Conservation (phyloP, 177 flowering plant genomes). For the Vitis hybrid region DNA sequence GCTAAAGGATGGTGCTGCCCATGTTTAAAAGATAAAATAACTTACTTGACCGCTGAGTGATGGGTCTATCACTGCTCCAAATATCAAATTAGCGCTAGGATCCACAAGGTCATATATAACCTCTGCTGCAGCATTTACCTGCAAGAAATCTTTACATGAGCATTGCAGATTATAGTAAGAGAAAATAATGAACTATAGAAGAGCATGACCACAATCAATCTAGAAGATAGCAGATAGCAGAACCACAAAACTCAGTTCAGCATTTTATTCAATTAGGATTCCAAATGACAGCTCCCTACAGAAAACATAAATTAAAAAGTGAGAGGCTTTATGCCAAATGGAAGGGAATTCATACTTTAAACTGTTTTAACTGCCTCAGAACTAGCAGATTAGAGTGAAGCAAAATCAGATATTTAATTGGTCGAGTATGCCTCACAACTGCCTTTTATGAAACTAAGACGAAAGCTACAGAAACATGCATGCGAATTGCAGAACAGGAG, state of each 20-base stretch:
- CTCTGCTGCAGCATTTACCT: constrained; percentile 99
- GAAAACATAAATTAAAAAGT: too few species aligned
- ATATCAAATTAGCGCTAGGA: constrained; percentile 92
- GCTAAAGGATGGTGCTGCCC: not conserved
- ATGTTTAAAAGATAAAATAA: not conserved
- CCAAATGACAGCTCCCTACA: too few species aligned
- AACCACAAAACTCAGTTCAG: not conserved
- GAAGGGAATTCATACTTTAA: too few species aligned
- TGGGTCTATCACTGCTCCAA: constrained; percentile 90
- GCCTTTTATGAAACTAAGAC: too few species aligned
- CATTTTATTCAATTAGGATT: too few species aligned
- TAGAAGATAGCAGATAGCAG: not conserved
- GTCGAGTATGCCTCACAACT: too few species aligned
- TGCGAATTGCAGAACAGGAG: too few species aligned
- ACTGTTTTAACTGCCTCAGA: not conserved
- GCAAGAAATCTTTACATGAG: constrained; percentile 2
- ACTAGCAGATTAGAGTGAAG: too few species aligned
- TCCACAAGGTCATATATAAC: constrained; percentile 94
- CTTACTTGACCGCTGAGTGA: constrained; percentile 90
- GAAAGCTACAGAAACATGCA: too few species aligned
- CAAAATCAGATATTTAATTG: too few species aligned
- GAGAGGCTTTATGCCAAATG: too few species aligned
- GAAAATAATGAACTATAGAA: not conserved
- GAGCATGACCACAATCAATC: not conserved
- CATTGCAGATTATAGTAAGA: not conserved